Evolutionary conservation across 2,329 filamentous ascomycete genomes (phyloP), one percentile per base, ranked within the genome.

Genomic region (Neonectria neomacrospora): DNA sequence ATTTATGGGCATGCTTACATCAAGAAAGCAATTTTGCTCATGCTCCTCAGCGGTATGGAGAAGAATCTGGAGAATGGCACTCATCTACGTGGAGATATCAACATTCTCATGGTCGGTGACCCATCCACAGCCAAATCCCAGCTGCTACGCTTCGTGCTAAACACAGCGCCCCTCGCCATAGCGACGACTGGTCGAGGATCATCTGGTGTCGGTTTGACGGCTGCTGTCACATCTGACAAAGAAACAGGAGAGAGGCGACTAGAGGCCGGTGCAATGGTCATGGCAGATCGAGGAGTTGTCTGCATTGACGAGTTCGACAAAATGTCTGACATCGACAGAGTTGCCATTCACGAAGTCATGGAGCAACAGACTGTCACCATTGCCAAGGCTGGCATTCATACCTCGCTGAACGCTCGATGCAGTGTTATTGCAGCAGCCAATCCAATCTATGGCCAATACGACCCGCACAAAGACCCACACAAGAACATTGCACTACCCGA

Each of bases 251-350:
- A 99, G 77, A 88, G 96, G 69, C 89, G 96, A 69, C 86, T 99
- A 1, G 96, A 99, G 80, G 96, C 96, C 16, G 96, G 96, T 86
- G 96, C 96, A 68, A 99, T 99, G 96, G 96, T 99, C 64, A 92
- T 99, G 75, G 96, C 90, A 67, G 96, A 99, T 78, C 91, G 96
- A 67, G 96, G 96, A 71, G 95, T 99, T 11, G 96, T 99, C 34
- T 99, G 96, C 82, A 99, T 99, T 70, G 96, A 99, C 77, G 96
- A 99, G 75, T 99, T 99, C 71, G 96, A 99, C 83, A 99, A 99
- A 80, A 99, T 99, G 96, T 97, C 94, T 61, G 96, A 99, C 76
- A 91, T 98, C 61, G 96, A 99, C 79, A 90, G 96, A 76, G 96
- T 99, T 4, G 96, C 96, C 50, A 99, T 99, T 72, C 96, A 99